Percentiles rank a stretch among this genome's conserved stretches.
phyloP scores from a whole-genome alignment of 176 grass and related monocot genomes.

The Avena atlantica region DNA sequence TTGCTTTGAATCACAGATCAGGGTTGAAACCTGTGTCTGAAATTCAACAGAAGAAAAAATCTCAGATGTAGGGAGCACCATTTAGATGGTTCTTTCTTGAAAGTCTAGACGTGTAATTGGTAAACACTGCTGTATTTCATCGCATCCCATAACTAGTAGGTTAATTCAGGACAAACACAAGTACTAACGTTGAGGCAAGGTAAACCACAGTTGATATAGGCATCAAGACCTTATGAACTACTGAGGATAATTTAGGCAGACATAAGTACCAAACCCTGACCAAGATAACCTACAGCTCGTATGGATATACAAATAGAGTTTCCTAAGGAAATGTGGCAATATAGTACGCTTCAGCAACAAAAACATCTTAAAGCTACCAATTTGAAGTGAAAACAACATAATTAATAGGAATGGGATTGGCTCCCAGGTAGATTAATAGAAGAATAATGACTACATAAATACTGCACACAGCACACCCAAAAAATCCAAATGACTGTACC shows the following conservation, averaged over 20 bases:
- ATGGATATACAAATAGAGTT: background rate
- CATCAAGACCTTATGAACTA: background rate
- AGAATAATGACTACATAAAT: conserved; percentile 1
- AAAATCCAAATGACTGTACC: conserved; percentile 44
- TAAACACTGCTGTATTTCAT: background rate
- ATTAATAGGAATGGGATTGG: background rate
- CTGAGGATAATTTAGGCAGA: conserved; percentile 13
- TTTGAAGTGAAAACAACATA: background rate
- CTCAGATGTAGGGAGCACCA: conserved; percentile 24
- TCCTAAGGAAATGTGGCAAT: background rate
- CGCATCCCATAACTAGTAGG: background rate
- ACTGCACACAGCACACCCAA: background rate
- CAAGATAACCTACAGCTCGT: background rate
- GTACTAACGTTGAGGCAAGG: background rate
- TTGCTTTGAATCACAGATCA: conserved; percentile 90
- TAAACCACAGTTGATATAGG: background rate
- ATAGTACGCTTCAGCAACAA: background rate
- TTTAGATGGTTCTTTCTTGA: background rate
- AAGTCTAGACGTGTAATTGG: background rate
- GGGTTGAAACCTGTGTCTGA: conserved; percentile 86
- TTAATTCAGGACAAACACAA: conserved; percentile 12
- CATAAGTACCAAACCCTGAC: background rate
- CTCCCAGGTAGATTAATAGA: conserved; percentile 5
- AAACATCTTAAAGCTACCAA: background rate
- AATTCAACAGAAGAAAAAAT: conserved; percentile 38